Evolutionary conservation across 2,329 filamentous ascomycete species (phyloP), one percentile per base, ranked within the genome.

Genomic region (Ustulina deusta): DNA sequence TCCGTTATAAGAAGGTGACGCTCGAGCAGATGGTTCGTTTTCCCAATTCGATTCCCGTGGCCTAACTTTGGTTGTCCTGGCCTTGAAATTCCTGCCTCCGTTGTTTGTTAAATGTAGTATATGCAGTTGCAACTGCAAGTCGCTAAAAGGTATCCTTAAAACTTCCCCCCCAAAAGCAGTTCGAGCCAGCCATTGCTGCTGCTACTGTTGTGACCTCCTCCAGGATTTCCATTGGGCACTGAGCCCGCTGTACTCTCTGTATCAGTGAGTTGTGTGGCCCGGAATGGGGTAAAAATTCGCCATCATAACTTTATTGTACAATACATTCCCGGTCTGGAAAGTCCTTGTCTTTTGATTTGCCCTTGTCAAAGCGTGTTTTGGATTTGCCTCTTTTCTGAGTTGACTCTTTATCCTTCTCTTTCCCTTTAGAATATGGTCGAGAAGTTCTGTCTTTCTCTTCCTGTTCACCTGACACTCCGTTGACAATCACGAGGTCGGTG

Each of bases 271-370:
- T 15, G 13, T 9, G 15, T 6, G n/a, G 17, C 22, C 20, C n/a
- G 36, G 13, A 22, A 51, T n/a, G 13, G 0, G 29, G 51, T 40
- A 34, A 25, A 46, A 25, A 34, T 11, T 55, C 36, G 29, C 54
- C 54, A 57, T 48, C 22, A n/a, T 36, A 54, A 25, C 49, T 69
- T 58, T 71, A 73, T 71, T 74, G 57, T 65, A 74, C 67, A 58
- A 74, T 66, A 68, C 74, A 75, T 67, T 75, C 72, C 51, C 74
- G 71, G 54, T 75, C 74, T 13, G 72, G 72, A 51, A 64, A 52
- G n/a, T 69, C 63, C 48, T 69, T 63, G 34, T 75, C 73, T 48
- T 73, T 75, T 13, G 49, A 20, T 49, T 73, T 75, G 9, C 69
- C 71, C 51, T 69, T 73, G 10, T 72, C 72, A 11, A 59, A 48